A percentile compares a stretch with the other conserved stretches of the same genome.
These are phyloP conservation scores for Coccinonectria pachysandricola DNA, from an alignment of 2,329 filamentous ascomycete genomes.

Conservation along the genomic window DNA sequence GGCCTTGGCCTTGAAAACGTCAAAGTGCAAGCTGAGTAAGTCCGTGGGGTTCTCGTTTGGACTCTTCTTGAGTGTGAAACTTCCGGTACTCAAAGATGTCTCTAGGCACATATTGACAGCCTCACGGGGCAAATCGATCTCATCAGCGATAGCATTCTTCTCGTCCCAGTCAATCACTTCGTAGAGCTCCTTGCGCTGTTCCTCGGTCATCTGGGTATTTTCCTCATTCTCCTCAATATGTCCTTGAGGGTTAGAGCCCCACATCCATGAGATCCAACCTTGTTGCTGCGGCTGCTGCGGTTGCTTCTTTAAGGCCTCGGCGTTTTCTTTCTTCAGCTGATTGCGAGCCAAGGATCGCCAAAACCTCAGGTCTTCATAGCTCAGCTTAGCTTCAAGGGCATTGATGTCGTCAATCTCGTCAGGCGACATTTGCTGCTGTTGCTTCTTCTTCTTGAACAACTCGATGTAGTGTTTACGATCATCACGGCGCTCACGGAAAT, in stretches of 20 bases:
- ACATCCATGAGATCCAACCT: conserved; percentile 86
- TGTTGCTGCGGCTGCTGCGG: conserved; percentile 53
- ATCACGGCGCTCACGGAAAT: conserved; percentile 85
- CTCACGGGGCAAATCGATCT: conserved; percentile 81
- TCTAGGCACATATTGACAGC: conserved; percentile 89
- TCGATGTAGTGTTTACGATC: conserved; percentile 83
- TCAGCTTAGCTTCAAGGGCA: conserved; percentile 73
- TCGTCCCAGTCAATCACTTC: conserved; percentile 98
- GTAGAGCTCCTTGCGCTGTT: conserved; percentile 93
- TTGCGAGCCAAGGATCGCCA: conserved; percentile 93
- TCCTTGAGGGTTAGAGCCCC: conserved; percentile 64
- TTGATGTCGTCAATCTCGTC: conserved; percentile 65
- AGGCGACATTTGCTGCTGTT: conserved; percentile 57
- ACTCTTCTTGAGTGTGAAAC: conserved; percentile 84
- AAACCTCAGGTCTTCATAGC: conserved; percentile 92
- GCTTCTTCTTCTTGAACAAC: conserved; percentile 89
- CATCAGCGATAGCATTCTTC: conserved; percentile 78
- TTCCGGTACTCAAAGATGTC: conserved; percentile 86
- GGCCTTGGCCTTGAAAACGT: conserved; percentile 84
- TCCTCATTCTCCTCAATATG: conserved; percentile 52
- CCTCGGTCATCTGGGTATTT: conserved; percentile 81
- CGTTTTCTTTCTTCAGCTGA: conserved; percentile 89
- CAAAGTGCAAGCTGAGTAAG: conserved; percentile 84
- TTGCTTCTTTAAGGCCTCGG: conserved; percentile 66
- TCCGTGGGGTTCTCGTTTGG: conserved; percentile 52